Percentiles rank a stretch among this genome's conserved stretches.
Evolutionary conservation across 2,329 filamentous ascomycete genomes (phyloP).

Genomic region (Bipolaris sorokiniana): DNA sequence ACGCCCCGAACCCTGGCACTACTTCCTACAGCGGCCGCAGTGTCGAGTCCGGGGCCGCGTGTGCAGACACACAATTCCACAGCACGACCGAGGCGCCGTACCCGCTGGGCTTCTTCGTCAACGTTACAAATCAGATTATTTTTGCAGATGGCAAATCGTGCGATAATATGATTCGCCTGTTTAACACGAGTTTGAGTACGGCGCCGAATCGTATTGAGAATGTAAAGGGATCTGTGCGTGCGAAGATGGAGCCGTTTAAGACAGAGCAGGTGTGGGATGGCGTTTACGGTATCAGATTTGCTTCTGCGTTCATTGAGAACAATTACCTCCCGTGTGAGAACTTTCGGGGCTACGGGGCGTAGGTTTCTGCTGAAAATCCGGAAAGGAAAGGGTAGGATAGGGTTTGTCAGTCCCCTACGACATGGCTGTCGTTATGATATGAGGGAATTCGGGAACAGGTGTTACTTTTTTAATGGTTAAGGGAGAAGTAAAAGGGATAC

Average conservation of each 20-base stretch:
- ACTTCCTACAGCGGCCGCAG: conserved; percentile 31
- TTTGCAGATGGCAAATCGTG: conserved; percentile 53
- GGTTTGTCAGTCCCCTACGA: neutral
- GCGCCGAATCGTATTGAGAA: conserved; percentile 39
- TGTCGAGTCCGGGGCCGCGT: conserved; percentile 25
- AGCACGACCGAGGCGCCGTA: conserved; percentile 34
- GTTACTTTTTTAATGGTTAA: too few species aligned
- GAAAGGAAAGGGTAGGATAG: neutral
- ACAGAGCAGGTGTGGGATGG: conserved; percentile 37
- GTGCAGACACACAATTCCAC: conserved; percentile 26
- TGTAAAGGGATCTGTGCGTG: conserved; percentile 44
- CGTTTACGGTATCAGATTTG: conserved; percentile 46
- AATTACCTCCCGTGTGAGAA: conserved; percentile 45
- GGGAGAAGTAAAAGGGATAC: neutral
- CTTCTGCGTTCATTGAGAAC: conserved; percentile 51
- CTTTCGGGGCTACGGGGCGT: conserved; percentile 36
- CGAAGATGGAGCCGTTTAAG: conserved; percentile 38
- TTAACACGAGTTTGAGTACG: conserved; percentile 54
- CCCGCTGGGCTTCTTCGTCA: conserved; percentile 54
- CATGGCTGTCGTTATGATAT: neutral
- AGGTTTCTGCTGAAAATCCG: neutral
- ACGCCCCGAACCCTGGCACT: conserved; percentile 29
- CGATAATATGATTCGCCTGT: conserved; percentile 55
- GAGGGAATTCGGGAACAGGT: neutral
- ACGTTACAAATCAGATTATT: conserved; percentile 62